Percentiles rank a stretch among this genome's conserved stretches.
Evolutionary conservation across 345 rosid species (phyloP).

Genomic region (Euphorbia pulcherrima): DNA sequence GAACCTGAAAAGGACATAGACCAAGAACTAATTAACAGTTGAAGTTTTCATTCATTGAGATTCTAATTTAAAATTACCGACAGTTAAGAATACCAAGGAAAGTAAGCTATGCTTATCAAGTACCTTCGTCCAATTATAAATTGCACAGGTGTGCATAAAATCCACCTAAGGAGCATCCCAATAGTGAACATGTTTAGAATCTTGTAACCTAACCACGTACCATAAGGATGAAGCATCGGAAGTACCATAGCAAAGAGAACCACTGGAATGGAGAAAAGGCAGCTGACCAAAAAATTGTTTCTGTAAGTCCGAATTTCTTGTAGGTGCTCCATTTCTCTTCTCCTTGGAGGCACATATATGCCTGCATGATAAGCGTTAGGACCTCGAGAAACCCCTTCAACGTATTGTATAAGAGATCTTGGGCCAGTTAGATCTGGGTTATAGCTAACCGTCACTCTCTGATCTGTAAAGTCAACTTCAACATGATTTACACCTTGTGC

Average conservation of each 20-base stretch:
- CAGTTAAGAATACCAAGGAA: not conserved
- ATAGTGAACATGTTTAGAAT: constrained; percentile 47
- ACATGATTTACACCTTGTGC: constrained; percentile 50
- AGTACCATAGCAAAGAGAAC: constrained; percentile 62
- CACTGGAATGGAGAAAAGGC: constrained; percentile 62
- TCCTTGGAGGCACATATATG: constrained; percentile 46
- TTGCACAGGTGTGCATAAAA: constrained; percentile 72
- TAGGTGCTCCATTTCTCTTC: constrained; percentile 50
- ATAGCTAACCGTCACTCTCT: constrained; percentile 48
- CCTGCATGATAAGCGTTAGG: constrained; percentile 39
- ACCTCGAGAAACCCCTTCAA: constrained; percentile 39
- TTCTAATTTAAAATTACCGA: not conserved
- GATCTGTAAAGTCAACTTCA: constrained; percentile 45
- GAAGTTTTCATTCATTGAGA: constrained; percentile 5
- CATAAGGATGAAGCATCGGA: constrained; percentile 67
- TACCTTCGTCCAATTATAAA: constrained; percentile 66
- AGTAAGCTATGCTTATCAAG: constrained; percentile 1
- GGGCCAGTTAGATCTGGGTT: constrained; percentile 66
- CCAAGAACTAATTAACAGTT: constrained; percentile 1
- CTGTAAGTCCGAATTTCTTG: constrained; percentile 51
- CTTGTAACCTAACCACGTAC: constrained; percentile 53
- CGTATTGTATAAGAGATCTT: constrained; percentile 45
- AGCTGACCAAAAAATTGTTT: constrained; percentile 51
- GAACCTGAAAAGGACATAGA: constrained; percentile 44
- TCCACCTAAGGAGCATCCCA: constrained; percentile 65